Evolutionary conservation across 1,284 basidiomycete genomes (phyloP).

Genomic region (Cutaneotrichosporon dermatis): DNA sequence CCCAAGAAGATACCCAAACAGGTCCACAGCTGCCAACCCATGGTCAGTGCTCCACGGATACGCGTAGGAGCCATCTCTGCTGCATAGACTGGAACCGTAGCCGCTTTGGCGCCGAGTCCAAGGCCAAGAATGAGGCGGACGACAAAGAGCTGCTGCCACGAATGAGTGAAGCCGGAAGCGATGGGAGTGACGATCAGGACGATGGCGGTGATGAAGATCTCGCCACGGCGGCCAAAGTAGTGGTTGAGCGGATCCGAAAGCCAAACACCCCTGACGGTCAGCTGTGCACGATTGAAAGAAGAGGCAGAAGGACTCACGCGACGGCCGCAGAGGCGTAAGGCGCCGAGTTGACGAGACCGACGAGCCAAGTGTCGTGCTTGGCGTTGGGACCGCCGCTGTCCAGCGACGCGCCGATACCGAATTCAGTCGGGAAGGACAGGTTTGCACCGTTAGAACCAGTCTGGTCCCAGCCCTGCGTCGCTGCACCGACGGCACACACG

Average conservation of each 20-base stretch:
- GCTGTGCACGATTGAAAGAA: no score
- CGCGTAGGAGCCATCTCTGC: no score
- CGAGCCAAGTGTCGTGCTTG: slow-evolving; percentile 53
- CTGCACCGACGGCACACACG: slow-evolving; percentile 30
- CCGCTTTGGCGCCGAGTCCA: no score
- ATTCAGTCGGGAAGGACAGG: slow-evolving; percentile 56
- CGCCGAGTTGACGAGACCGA: slow-evolving; percentile 57
- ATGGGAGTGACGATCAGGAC: no score
- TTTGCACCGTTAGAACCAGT: slow-evolving; percentile 35
- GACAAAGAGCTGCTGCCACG: no score
- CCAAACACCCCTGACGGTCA: slow-evolving; percentile 51
- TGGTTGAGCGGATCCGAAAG: slow-evolving; percentile 67
- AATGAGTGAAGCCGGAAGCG: no score
- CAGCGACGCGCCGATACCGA: slow-evolving; percentile 52
- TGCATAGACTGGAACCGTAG: no score
- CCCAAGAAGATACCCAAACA: no score
- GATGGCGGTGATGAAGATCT: no score
- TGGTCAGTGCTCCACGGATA: no score
- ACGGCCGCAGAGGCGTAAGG: slow-evolving; percentile 22
- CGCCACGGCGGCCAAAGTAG: slow-evolving; percentile 58
- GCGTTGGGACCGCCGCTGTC: slow-evolving; percentile 38
- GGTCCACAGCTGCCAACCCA: no score
- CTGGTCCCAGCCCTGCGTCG: slow-evolving; percentile 41
- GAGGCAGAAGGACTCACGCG: not conserved
- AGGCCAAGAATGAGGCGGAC: no score